phyloP scores from a whole-genome alignment of 2,329 filamentous ascomycete genomes.

The Colletotrichum theobromicola region DNA sequence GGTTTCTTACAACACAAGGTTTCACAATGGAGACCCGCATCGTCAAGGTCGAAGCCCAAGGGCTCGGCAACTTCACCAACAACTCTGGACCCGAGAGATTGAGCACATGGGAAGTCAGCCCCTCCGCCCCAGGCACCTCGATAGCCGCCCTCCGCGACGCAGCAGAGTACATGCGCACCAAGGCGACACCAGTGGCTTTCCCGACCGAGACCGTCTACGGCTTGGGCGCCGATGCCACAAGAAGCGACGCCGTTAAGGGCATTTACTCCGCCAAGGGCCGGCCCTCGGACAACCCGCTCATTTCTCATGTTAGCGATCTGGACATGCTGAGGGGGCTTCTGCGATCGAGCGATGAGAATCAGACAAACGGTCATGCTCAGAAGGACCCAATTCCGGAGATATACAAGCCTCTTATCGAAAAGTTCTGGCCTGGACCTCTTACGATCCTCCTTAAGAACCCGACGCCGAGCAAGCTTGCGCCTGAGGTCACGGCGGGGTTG shows the following conservation, averaged over 20 bases:
- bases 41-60: constrained; percentile 35
- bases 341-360: constrained; percentile 24
- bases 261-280: constrained; percentile 92
- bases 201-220: constrained; percentile 98
- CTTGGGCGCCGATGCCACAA: constrained; percentile 92
- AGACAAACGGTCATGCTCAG: constrained; percentile 16
- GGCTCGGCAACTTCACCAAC: constrained; percentile 39
- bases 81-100: constrained; percentile 35
- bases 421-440: constrained; percentile 93
- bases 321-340: constrained; percentile 74
- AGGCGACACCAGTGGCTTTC: constrained; percentile 84
- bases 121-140: constrained; percentile 31
- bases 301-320: constrained; percentile 87
- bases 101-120: constrained; percentile 47
- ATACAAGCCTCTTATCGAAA: constrained; percentile 78
- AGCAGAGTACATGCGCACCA: constrained; percentile 67
- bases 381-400: constrained; percentile 67
- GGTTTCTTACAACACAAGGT: not conserved
- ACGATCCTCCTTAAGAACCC: constrained; percentile 89
- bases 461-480: constrained; percentile 71
- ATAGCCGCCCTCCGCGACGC: constrained; percentile 62
- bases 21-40: constrained; percentile 45
- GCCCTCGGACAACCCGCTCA: constrained; percentile 93
- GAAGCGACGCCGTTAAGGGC: constrained; percentile 81
- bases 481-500: constrained; percentile 90